These are phyloP conservation scores for Suhomyces bolitotheri DNA, from an alignment of 1,139 yeast genomes.

Conservation along the genomic window DNA sequence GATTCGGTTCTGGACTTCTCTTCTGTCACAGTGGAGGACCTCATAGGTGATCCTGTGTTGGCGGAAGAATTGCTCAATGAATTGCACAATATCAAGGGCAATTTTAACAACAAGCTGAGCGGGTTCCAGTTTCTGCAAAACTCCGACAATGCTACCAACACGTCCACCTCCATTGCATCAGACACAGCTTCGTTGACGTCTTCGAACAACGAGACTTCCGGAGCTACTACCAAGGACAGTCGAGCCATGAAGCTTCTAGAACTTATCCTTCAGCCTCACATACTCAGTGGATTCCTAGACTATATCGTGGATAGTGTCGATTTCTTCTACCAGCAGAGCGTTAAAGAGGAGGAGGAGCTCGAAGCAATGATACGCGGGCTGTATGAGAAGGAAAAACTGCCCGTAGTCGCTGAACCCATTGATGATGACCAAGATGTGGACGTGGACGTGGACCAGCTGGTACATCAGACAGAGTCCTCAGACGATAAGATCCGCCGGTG, in stretches of 20 bases:
- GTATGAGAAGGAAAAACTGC: constrained; percentile 7
- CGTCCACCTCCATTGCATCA: constrained; percentile 10
- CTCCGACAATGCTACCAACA: constrained; percentile 2
- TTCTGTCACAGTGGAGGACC: constrained; percentile 36
- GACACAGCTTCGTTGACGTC: constrained; percentile 44
- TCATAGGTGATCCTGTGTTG: constrained; percentile 35
- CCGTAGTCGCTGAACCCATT: constrained; percentile 4
- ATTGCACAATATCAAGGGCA: constrained; percentile 42
- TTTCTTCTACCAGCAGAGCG: constrained; percentile 33
- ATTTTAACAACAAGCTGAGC: constrained; percentile 27
- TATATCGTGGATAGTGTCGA: constrained; percentile 38
- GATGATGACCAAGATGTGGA: constrained; percentile 14
- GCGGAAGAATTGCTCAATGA: constrained; percentile 46
- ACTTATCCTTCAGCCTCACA: constrained; percentile 47
- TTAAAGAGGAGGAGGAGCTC: constrained; percentile 26
- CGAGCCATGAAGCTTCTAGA: constrained; percentile 46
- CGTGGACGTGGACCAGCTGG: constrained; percentile 1
- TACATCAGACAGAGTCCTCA: constrained; percentile 9
- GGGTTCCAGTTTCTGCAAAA: constrained; percentile 37
- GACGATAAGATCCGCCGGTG: constrained; percentile 44
- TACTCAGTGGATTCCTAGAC: constrained; percentile 39
- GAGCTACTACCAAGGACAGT: constrained; percentile 30
- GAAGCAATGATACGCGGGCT: constrained; percentile 11
- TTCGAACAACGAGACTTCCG: constrained; percentile 32
- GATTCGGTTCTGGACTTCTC: constrained; percentile 40